Conservation (phyloP, 768 basidiomycete genomes). For the Megacollybia marginata region DNA sequence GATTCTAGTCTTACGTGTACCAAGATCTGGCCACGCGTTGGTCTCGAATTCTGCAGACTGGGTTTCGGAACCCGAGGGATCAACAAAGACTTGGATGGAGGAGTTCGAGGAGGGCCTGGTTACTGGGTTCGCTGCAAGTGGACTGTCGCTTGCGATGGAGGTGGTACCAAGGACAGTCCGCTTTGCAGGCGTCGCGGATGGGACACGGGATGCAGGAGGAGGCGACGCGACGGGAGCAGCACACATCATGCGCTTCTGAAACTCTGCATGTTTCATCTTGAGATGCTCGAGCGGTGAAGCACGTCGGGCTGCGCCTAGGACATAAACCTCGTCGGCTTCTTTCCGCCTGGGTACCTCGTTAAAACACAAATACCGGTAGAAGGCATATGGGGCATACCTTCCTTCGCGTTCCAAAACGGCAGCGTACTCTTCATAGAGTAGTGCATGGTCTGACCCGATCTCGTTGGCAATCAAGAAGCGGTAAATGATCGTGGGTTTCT, state of each 20-base stretch:
- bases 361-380: constrained; percentile 3
- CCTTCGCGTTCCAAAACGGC: constrained; percentile 75
- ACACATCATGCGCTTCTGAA: constrained; percentile 88
- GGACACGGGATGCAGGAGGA: constrained; percentile 23
- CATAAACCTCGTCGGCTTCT: constrained; percentile 85
- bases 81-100: constrained; percentile 66
- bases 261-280: constrained; percentile 70
- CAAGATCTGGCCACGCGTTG: constrained; percentile 64
- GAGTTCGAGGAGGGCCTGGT: constrained; percentile 38
- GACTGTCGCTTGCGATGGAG: constrained; percentile 34
- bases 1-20: constrained; percentile 68
- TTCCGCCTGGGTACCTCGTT: constrained; percentile 44
- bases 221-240: constrained; percentile 29
- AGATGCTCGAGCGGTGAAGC: constrained; percentile 79
- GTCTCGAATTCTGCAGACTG: constrained; percentile 32
- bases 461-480: constrained; percentile 86
- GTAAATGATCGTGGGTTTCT: constrained; percentile 83
- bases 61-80: constrained; percentile 49
- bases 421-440: constrained; percentile 92
- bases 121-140: constrained; percentile 27
- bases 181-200: constrained; percentile 12
- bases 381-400: constrained; percentile 40
- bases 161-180: constrained; percentile 20
- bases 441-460: constrained; percentile 72
- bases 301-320: constrained; percentile 80